Percentiles rank a stretch among this genome's conserved stretches.
phyloP scores from a whole-genome alignment of 345 rosid genomes.

The Arabidopsis thaliana region DNA sequence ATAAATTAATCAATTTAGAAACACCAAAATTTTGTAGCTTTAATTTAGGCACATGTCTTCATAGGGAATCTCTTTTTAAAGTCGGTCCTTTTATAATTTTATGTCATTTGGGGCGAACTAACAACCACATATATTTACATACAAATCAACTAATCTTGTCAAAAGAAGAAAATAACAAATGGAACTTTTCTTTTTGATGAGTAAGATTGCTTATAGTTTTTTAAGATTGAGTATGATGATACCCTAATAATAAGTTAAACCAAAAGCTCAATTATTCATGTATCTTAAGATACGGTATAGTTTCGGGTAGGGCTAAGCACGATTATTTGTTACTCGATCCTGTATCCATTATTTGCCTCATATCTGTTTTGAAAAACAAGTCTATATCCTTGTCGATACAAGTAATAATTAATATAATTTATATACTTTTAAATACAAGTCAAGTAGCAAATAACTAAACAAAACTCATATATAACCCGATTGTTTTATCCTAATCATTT shows the following conservation, averaged over 20 bases:
- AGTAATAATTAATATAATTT: too few species aligned
- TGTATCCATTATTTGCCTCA: too few species aligned
- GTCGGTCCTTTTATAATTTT: slow-evolving; percentile 29
- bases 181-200: not conserved
- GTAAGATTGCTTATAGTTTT: not conserved
- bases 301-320: too few species aligned
- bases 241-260: not conserved
- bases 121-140: slow-evolving; percentile 29
- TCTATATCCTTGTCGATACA: too few species aligned
- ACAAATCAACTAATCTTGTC: slow-evolving; percentile 22
- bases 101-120: slow-evolving; percentile 39
- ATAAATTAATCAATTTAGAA: not conserved
- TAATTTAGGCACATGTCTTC: slow-evolving; percentile 32
- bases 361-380: too few species aligned
- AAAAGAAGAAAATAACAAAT: not conserved
- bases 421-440: too few species aligned
- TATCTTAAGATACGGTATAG: not conserved
- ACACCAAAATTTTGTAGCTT: slow-evolving; percentile 31
- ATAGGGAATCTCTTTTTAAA: slow-evolving; percentile 38
- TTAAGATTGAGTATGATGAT: not conserved
- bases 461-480: too few species aligned
- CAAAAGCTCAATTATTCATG: not conserved
- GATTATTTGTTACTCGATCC: too few species aligned
- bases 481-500: too few species aligned
- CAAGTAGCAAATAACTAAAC: too few species aligned